Conservation (phyloP, 345 rosid genomes). For the Populus tremula region DNA sequence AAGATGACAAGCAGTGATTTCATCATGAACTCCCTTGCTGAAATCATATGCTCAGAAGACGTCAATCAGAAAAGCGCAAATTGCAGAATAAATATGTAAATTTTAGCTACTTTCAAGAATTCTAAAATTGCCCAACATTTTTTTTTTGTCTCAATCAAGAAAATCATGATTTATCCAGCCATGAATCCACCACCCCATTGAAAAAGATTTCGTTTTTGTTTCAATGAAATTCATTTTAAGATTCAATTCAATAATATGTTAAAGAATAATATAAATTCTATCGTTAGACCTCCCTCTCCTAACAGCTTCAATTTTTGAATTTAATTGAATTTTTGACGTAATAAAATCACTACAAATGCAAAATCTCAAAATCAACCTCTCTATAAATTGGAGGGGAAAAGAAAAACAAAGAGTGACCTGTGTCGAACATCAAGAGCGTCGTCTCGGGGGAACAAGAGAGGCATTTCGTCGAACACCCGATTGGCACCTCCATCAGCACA, state of each 20-base stretch:
- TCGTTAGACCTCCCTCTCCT: no score
- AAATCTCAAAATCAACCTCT: neutral
- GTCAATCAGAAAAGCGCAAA: neutral
- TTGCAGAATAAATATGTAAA: neutral
- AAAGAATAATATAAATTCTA: no score
- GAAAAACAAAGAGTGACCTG: slow-evolving; percentile 38
- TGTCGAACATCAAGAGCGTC: slow-evolving; percentile 51
- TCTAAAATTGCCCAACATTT: neutral
- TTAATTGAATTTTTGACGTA: no score
- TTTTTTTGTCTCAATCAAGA: neutral
- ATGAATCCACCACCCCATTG: neutral
- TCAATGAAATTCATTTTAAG: neutral
- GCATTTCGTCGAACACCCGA: slow-evolving; percentile 85
- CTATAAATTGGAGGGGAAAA: neutral
- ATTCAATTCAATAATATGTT: neutral
- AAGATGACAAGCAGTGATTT: neutral
- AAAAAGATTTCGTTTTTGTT: neutral
- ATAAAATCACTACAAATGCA: no score
- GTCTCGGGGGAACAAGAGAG: slow-evolving; percentile 58
- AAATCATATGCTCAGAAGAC: neutral
- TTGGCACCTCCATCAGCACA: slow-evolving; percentile 99
- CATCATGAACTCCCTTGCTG: neutral
- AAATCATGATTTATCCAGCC: neutral
- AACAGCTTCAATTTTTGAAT: no score
- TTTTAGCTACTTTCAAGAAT: neutral